phyloP scores from a whole-genome alignment of 257 asterid species.

The Paraleonurus japonicus region DNA sequence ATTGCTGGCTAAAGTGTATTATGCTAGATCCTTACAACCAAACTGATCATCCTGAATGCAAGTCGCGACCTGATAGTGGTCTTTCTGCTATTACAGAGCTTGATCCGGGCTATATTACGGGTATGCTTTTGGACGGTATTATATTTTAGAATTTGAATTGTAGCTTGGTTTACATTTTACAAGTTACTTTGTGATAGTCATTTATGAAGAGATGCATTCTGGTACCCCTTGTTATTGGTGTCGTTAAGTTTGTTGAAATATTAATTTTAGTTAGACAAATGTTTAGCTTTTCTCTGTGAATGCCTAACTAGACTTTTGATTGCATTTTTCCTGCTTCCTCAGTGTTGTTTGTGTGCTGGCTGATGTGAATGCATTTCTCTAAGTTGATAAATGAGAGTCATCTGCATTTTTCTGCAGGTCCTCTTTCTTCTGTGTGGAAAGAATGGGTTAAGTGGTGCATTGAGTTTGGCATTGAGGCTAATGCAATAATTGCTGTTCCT shows the following conservation, averaged over 20 bases:
- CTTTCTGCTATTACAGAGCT: slow-evolving; percentile 99
- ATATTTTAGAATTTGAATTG: not conserved
- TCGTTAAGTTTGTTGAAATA: slow-evolving; percentile 18
- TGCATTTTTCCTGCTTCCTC: slow-evolving; percentile 5
- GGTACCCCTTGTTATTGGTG: not conserved
- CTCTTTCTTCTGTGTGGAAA: slow-evolving; percentile 98
- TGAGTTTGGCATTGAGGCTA: slow-evolving; percentile 97
- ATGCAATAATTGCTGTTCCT: slow-evolving; percentile 93
- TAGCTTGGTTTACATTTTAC: slow-evolving; percentile 15
- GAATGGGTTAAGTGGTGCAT: slow-evolving; percentile 99
- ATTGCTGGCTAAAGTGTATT: slow-evolving; percentile 97
- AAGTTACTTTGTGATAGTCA: not conserved
- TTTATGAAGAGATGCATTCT: slow-evolving; percentile 1
- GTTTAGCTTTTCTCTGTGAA: slow-evolving; percentile 2
- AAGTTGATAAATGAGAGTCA: slow-evolving; percentile 25
- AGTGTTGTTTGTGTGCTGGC: slow-evolving; percentile 17
- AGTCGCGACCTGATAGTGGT: slow-evolving; percentile 97
- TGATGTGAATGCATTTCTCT: slow-evolving; percentile 14
- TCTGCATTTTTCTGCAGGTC: slow-evolving; percentile 61
- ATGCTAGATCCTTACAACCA: slow-evolving; percentile 89
- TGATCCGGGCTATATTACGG: slow-evolving; percentile 97
- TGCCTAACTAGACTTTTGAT: not conserved
- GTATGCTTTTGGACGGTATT: slow-evolving; percentile 33
- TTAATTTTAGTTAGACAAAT: slow-evolving; percentile 10
- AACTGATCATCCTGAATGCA: slow-evolving; percentile 95